These are phyloP conservation scores for Atalantia buxifolia DNA, from an alignment of 345 rosid species.

Conservation along the genomic window DNA sequence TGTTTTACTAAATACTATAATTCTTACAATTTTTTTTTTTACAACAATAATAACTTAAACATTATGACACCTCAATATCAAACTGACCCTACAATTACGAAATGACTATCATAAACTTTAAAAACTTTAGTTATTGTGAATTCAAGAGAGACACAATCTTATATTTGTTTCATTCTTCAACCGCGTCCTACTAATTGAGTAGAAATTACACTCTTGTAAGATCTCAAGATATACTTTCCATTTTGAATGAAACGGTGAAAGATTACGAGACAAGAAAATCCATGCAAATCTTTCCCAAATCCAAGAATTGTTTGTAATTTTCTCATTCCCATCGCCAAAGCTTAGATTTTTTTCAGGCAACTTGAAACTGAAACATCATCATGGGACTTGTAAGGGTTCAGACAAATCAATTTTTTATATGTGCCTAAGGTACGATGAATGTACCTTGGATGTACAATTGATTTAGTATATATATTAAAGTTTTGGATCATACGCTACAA, in stretches of 20 bases:
- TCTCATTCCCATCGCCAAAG: too few relatives aligned
- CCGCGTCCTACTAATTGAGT: too few relatives aligned
- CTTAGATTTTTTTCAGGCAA: not conserved
- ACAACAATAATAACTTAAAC: too few relatives aligned
- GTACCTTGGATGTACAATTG: not conserved
- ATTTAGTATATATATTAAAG: not conserved
- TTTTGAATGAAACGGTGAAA: not conserved
- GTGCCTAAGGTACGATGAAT: not conserved
- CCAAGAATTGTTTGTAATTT: not conserved
- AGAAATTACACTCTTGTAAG: too few relatives aligned
- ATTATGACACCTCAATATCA: accelerated
- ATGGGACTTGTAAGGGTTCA: not conserved
- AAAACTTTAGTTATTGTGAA: too few relatives aligned
- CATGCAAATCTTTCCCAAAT: not conserved
- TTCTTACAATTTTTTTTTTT: too few relatives aligned
- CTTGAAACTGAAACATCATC: conserved; percentile 1
- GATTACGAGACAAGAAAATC: not conserved
- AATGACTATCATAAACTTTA: accelerated
- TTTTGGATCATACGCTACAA: not conserved
- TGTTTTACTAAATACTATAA: too few relatives aligned
- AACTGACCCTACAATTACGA: accelerated
- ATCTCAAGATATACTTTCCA: not conserved
- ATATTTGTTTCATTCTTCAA: too few relatives aligned
- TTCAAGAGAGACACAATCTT: too few relatives aligned
- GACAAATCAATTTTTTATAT: not conserved